Evolutionary conservation across 192 early-diverging fungal genomes (phyloP).

Genomic region (Hyaloraphidium curvatum): DNA sequence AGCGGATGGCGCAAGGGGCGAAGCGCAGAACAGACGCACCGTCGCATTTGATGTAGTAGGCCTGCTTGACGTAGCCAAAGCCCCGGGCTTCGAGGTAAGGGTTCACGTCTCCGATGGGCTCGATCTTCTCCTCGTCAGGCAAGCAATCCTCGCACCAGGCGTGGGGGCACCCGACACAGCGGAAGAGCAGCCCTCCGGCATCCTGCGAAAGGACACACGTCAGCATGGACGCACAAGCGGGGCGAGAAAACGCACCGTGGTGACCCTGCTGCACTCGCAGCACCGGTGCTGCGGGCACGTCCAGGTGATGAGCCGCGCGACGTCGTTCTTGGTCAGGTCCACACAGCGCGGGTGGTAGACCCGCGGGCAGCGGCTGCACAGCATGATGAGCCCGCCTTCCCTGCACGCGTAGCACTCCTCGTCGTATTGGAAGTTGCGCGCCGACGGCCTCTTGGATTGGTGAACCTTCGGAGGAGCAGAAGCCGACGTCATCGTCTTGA

Average conservation of each 20-base stretch:
- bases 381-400: background rate
- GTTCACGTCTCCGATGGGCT: constrained; percentile 12
- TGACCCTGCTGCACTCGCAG: constrained; percentile 13
- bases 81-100: constrained; percentile 12
- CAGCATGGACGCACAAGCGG: constrained; percentile 11
- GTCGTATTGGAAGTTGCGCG: no score
- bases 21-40: no score
- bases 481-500: constrained; percentile 7
- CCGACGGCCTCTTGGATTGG: no score
- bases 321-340: background rate
- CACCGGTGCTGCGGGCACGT: background rate
- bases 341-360: background rate
- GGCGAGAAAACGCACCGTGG: constrained; percentile 11
- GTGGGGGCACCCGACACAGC: constrained; percentile 17
- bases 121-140: constrained; percentile 12
- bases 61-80: constrained; percentile 13
- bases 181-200: constrained; percentile 21
- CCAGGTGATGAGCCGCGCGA: background rate
- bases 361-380: background rate
- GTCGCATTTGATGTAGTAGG: constrained; percentile 18
- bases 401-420: no score
- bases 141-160: constrained; percentile 18
- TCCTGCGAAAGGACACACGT: no score
- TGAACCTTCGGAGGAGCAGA: no score
- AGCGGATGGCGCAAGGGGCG: no score